These are phyloP conservation scores for Groenewaldozyma tartarivorans DNA, from an alignment of 805 yeast species.

Conservation along the genomic window DNA sequence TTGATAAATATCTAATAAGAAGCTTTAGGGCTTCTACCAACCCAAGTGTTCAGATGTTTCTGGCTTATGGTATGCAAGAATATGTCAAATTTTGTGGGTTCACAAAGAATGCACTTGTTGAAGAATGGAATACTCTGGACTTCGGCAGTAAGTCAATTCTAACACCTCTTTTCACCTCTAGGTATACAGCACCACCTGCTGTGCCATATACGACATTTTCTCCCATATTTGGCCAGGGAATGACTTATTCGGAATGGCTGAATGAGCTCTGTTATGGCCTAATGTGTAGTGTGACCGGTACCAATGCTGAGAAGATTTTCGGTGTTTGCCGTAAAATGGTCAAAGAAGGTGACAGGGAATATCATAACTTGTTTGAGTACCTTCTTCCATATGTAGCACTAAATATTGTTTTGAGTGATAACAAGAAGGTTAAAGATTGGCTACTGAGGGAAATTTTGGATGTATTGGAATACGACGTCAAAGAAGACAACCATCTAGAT, in stretches of 20 bases:
- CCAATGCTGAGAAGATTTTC: constrained; percentile 39
- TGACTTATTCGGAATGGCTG: constrained; percentile 56
- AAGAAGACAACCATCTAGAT: constrained; percentile 27
- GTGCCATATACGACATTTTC: constrained; percentile 38
- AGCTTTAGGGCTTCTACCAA: constrained; percentile 85
- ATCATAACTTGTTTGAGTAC: constrained; percentile 48
- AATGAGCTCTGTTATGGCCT: constrained; percentile 58
- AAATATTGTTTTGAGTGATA: constrained; percentile 46
- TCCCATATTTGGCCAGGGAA: constrained; percentile 49
- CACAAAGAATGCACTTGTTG: constrained; percentile 15
- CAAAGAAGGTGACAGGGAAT: constrained; percentile 61
- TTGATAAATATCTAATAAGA: constrained; percentile 65
- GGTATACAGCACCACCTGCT: constrained; percentile 50
- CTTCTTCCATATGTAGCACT: constrained; percentile 70
- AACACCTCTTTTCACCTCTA: constrained; percentile 64
- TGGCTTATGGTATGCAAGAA: constrained; percentile 87
- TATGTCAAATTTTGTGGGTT: constrained; percentile 56
- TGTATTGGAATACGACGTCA: constrained; percentile 31
- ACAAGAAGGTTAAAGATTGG: constrained; percentile 29
- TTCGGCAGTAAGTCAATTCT: constrained; percentile 63
- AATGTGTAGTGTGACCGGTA: constrained; percentile 33
- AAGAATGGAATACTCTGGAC: constrained; percentile 49
- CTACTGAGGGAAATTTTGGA: constrained; percentile 50
- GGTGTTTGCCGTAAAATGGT: constrained; percentile 55
- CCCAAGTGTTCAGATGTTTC: constrained; percentile 71